phyloP scores from a whole-genome alignment of 352 stramenopile species.

The Elongisporangium senticosum region DNA sequence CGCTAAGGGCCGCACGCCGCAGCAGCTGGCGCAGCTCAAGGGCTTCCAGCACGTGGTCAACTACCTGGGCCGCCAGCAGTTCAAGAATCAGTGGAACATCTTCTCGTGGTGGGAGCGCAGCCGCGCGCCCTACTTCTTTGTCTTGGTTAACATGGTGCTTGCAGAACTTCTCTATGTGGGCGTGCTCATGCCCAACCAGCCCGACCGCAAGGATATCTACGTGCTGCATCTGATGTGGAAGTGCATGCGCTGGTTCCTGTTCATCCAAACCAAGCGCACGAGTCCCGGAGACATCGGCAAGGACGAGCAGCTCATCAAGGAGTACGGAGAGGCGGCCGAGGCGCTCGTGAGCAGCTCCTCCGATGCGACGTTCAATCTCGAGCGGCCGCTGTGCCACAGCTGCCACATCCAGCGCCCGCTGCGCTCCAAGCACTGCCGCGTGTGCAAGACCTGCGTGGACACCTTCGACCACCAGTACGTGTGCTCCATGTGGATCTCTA shows the following conservation, averaged over 20 bases:
- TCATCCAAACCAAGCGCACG: slow-evolving; percentile 54
- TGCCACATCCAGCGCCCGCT: slow-evolving; percentile 74
- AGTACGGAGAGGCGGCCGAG: slow-evolving; percentile 62
- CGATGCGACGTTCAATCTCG: slow-evolving; percentile 23
- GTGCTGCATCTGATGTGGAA: slow-evolving; percentile 63
- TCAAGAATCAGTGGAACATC: slow-evolving; percentile 51
- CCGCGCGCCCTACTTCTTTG: slow-evolving; percentile 63
- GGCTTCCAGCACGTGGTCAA: slow-evolving; percentile 38
- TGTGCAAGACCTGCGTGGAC: slow-evolving; percentile 92
- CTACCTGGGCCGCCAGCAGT: slow-evolving; percentile 44
- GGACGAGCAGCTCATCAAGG: slow-evolving; percentile 26
- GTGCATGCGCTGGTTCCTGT: slow-evolving; percentile 52
- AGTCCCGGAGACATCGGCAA: slow-evolving; percentile 43
- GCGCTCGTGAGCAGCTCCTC: slow-evolving; percentile 28
- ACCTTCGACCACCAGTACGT: slow-evolving; percentile 98
- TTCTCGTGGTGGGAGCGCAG: slow-evolving; percentile 57
- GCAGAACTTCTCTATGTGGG: slow-evolving; percentile 35
- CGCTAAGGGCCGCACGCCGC: slow-evolving; percentile 45
- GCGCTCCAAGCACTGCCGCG: slow-evolving; percentile 81
- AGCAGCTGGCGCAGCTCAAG: slow-evolving; percentile 57
- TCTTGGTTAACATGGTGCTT: slow-evolving; percentile 45
- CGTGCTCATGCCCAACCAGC: slow-evolving; percentile 50
- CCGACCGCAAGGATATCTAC: slow-evolving; percentile 46
- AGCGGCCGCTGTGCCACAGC: slow-evolving; percentile 76
- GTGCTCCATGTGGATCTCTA: neutral